phyloP scores from a whole-genome alignment of 768 basidiomycete species.

The Leccinum subgranulosum region DNA sequence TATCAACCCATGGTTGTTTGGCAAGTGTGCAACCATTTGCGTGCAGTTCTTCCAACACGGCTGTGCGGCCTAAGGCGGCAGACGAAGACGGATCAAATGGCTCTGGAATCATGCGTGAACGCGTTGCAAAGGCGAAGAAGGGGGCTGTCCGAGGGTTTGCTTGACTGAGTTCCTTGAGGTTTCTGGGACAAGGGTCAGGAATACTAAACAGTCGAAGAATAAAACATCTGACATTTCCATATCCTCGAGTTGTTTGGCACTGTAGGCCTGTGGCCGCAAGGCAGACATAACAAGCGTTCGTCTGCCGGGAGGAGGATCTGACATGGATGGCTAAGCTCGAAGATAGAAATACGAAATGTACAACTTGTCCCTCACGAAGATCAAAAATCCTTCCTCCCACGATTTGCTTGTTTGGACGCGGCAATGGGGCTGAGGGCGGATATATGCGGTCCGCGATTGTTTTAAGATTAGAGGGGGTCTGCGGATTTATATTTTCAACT shows the following conservation, averaged over 20 bases:
- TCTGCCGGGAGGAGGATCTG: slow-evolving; percentile 38
- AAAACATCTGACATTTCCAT: slow-evolving; percentile 49
- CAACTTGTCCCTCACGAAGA: slow-evolving; percentile 38
- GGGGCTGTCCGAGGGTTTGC: slow-evolving; percentile 54
- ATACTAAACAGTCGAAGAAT: not conserved
- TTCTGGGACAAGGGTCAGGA: slow-evolving; percentile 35
- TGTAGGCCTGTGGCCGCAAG: slow-evolving; percentile 48
- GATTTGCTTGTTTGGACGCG: slow-evolving; percentile 7
- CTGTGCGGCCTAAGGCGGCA: slow-evolving; percentile 44
- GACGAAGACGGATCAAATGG: slow-evolving; percentile 16
- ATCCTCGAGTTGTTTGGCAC: slow-evolving; percentile 39
- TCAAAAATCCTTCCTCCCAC: slow-evolving; percentile 32
- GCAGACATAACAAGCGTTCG: slow-evolving; percentile 47
- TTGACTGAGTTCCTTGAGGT: slow-evolving; percentile 47
- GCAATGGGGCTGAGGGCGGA: slow-evolving; percentile 17
- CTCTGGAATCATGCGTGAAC: slow-evolving; percentile 29
- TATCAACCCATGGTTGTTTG: slow-evolving; percentile 81
- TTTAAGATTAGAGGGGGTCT: not conserved
- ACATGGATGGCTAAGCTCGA: not conserved
- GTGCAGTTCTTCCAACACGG: slow-evolving; percentile 54
- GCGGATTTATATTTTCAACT: not conserved
- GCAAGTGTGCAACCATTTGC: slow-evolving; percentile 62
- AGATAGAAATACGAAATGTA: not conserved
- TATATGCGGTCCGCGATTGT: slow-evolving; percentile 17
- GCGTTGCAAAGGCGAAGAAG: slow-evolving; percentile 57